Evolutionary conservation across 352 stramenopile genomes (phyloP).

Genomic region (Elongisporangium senticosum): DNA sequence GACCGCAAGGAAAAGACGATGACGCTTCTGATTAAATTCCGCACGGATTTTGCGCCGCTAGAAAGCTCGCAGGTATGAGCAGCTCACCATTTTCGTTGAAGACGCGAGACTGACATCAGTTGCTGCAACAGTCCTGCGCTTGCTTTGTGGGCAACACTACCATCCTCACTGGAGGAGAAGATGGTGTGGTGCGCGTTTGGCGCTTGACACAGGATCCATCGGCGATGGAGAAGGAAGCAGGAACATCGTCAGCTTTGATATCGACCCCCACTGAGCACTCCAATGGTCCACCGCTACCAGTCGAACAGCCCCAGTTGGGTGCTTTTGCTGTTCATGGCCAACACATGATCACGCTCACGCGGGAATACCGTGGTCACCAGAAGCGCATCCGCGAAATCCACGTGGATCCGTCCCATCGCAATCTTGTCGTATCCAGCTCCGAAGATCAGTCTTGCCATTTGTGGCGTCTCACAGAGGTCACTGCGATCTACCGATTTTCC

Average conservation of each 20-base stretch:
- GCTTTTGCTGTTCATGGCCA: conserved; percentile 42
- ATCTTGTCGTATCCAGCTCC: conserved; percentile 69
- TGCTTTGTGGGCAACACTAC: conserved; percentile 78
- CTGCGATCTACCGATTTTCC: conserved; percentile 59
- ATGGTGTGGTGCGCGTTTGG: conserved; percentile 78
- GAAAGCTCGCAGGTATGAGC: conserved; percentile 57
- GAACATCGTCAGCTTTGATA: conserved; percentile 33
- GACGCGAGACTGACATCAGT: background rate
- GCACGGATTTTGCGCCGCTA: conserved; percentile 67
- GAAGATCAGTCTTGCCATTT: conserved; percentile 78
- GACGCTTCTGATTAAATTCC: conserved; percentile 70
- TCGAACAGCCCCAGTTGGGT: conserved; percentile 45
- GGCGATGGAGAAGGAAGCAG: conserved; percentile 29
- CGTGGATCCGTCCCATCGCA: conserved; percentile 74
- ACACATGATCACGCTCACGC: conserved; percentile 56
- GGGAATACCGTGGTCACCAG: conserved; percentile 69
- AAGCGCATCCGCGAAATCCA: conserved; percentile 81
- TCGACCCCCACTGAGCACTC: conserved; percentile 9
- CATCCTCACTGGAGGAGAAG: conserved; percentile 77
- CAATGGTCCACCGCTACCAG: conserved; percentile 5
- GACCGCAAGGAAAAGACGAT: conserved; percentile 50
- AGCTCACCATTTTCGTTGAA: conserved; percentile 2
- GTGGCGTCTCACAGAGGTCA: conserved; percentile 68
- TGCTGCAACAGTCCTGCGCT: conserved; percentile 35
- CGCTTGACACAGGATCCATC: conserved; percentile 45